phyloP scores from a whole-genome alignment of 352 stramenopile species.

The Globisporangium mamillatum region DNA sequence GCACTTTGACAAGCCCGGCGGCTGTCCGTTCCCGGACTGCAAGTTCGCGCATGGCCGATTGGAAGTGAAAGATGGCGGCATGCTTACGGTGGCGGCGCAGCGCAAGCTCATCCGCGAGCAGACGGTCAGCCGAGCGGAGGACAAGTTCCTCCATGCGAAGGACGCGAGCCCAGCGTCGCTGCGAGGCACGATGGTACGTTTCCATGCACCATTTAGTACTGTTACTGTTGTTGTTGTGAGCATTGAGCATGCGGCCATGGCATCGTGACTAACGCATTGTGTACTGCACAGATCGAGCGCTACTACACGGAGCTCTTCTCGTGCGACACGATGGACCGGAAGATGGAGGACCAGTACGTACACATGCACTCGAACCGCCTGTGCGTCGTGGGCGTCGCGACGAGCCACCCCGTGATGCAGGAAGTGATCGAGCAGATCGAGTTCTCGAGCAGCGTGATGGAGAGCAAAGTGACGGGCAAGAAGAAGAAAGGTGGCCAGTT shows the following conservation, averaged over 20 bases:
- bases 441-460: conserved; percentile 60
- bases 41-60: conserved; percentile 76
- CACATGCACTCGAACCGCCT: conserved; percentile 89
- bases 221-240: background rate
- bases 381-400: conserved; percentile 75
- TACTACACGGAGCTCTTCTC: conserved; percentile 88
- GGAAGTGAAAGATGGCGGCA: conserved; percentile 54
- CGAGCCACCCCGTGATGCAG: conserved; percentile 63
- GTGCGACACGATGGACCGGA: conserved; percentile 71
- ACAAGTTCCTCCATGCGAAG: conserved; percentile 53
- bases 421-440: conserved; percentile 58
- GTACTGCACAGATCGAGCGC: conserved; percentile 55
- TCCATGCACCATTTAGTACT: background rate
- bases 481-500: conserved; percentile 87
- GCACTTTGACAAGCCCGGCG: conserved; percentile 81
- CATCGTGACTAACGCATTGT: background rate
- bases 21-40: conserved; percentile 82
- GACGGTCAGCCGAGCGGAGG: conserved; percentile 51
- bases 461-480: conserved; percentile 78
- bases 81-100: conserved; percentile 65
- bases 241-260: background rate
- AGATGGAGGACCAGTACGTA: conserved; percentile 78
- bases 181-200: conserved; percentile 65
- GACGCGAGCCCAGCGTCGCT: conserved; percentile 35
- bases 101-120: conserved; percentile 81